These are phyloP conservation scores for Clavariopsis aquatica DNA, from an alignment of 495 filamentous ascomycete species.

Conservation along the genomic window DNA sequence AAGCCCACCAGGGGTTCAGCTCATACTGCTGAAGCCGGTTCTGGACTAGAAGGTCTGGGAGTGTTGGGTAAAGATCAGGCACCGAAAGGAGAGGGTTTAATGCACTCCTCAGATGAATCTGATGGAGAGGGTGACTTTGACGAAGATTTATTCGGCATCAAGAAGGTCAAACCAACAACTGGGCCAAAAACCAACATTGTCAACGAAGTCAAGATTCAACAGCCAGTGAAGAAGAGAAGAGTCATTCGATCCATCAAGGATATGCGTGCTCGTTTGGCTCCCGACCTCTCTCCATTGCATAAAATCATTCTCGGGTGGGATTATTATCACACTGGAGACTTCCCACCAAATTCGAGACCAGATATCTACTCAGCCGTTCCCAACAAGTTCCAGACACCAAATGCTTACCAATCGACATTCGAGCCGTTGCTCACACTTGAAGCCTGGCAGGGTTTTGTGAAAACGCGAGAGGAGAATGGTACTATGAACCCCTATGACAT, in stretches of 20 bases:
- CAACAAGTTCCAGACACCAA: slow-evolving; percentile 70
- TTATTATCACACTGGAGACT: slow-evolving; percentile 81
- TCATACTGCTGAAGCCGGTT: slow-evolving; percentile 66
- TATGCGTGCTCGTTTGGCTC: slow-evolving; percentile 87
- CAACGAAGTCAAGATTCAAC: slow-evolving; percentile 55
- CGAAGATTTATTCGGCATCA: slow-evolving; percentile 60
- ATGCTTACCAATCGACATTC: slow-evolving; percentile 84
- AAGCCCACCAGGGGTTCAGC: slow-evolving; percentile 57
- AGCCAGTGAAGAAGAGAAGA: slow-evolving; percentile 78
- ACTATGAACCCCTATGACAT: slow-evolving; percentile 71
- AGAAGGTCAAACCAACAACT: slow-evolving; percentile 42
- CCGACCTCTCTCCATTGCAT: slow-evolving; percentile 83
- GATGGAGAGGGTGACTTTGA: slow-evolving; percentile 69
- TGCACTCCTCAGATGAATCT: slow-evolving; percentile 74
- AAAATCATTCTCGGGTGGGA: slow-evolving; percentile 88
- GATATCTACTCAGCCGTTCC: slow-evolving; percentile 73
- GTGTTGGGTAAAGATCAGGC: slow-evolving; percentile 78
- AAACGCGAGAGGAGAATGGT: slow-evolving; percentile 79
- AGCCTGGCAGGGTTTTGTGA: slow-evolving; percentile 92
- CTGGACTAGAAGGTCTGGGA: slow-evolving; percentile 73
- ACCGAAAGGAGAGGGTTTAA: slow-evolving; percentile 73
- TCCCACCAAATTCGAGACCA: slow-evolving; percentile 69
- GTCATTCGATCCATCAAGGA: slow-evolving; percentile 79
- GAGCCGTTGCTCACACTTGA: slow-evolving; percentile 88
- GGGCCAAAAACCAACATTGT: slow-evolving; percentile 47